phyloP scores from a whole-genome alignment of 305 asterid species.

The Fraxinus sp. region DNA sequence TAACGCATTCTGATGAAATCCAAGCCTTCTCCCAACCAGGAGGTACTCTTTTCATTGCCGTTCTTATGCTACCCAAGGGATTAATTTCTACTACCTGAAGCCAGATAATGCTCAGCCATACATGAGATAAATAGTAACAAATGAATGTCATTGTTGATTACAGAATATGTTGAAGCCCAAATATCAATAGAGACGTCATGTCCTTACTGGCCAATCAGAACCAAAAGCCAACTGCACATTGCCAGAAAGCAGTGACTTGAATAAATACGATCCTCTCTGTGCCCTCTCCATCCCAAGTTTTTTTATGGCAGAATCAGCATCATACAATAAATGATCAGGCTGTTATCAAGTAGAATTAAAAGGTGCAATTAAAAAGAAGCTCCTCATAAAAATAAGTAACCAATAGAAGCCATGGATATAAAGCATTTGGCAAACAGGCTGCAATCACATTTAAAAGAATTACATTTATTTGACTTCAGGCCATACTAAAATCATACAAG shows the following conservation, averaged over 20 bases:
- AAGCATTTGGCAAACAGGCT: background rate
- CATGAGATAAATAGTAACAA: background rate
- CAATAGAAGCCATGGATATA: constrained; percentile 1
- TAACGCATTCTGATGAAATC: constrained; percentile 70
- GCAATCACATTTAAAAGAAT: background rate
- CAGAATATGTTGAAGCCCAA: background rate
- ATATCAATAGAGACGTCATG: background rate
- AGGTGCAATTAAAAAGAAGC: constrained; percentile 15
- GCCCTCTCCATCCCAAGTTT: constrained; percentile 85
- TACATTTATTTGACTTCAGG: background rate
- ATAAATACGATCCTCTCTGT: constrained; percentile 68
- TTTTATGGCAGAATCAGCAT: constrained; percentile 76
- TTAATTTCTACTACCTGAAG: constrained; percentile 79
- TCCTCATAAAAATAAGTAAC: constrained; percentile 13
- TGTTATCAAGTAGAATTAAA: constrained; percentile 36
- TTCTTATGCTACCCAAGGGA: constrained; percentile 73
- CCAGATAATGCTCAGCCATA: constrained; percentile 10
- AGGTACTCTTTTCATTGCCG: constrained; percentile 79
- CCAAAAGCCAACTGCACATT: constrained; percentile 76
- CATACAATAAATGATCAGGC: constrained; percentile 92
- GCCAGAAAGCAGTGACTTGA: constrained; percentile 62
- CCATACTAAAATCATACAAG: background rate
- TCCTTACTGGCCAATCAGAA: constrained; percentile 96
- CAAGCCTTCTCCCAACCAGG: constrained; percentile 71
- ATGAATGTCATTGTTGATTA: background rate